Evolutionary conservation across 345 rosid genomes (phyloP), one percentile per base, ranked within the genome.

Genomic region (Boechera stricta): DNA sequence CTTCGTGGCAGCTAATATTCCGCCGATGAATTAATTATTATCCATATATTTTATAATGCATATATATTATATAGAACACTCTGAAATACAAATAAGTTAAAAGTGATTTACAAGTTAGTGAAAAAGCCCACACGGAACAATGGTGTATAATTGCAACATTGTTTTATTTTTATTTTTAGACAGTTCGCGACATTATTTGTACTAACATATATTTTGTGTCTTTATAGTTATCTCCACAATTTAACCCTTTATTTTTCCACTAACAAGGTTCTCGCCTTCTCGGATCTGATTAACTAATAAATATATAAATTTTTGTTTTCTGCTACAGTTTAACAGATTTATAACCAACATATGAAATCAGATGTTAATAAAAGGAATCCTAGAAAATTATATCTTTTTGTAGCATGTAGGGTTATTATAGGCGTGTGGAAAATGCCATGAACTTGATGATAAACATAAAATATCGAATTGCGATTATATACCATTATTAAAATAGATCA

Each of bases 1-100:
- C 52, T 72, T 64, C 61, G 58, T 21, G 31, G 72, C 81, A 71
- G 72, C 81, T 77, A 29, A 57, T 48, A 57, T 71, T 58, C 63
- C 73, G 77, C 77, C 72, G 81, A 13, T 29, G 1, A 41, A n/a
- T 45, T 38, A 2, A 42, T 71, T 62, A 52, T 41, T 8, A 13
- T 3, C 6, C 7, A 32, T 35, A 18, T 48, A 8, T 57, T 18
- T 6, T 71, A 13, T 13, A 21, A 16, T 31, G 7, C 3, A 1
- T 21, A 68, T 36, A 59, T 65, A 35, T 47, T 48, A 15, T 56
- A 54, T 24, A 57, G 33, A 44, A 51, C 29, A 28, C 13, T 48
- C 13, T 66, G n/a, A 47, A 66, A 53, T 35, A 4, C 13, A 35
- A 36, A 47, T 47, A 66, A 47, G 11, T 47, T 9, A 4, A 21